A percentile compares a stretch with the other conserved stretches of the same genome.
Evolutionary conservation across 2,329 filamentous ascomycete genomes (phyloP).

Genomic region (Calonectria leucothoes): DNA sequence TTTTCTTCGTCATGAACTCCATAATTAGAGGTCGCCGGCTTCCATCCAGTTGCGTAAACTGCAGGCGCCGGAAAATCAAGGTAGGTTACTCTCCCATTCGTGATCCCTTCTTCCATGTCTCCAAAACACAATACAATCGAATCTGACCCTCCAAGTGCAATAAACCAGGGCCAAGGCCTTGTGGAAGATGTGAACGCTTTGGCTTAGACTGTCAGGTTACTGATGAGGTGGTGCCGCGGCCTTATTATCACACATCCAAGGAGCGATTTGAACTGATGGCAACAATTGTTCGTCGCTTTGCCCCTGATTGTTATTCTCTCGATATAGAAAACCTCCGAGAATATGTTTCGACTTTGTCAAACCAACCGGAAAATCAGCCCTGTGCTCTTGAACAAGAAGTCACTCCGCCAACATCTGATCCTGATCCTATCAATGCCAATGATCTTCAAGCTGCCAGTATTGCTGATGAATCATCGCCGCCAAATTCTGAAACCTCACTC

Average conservation of each 20-base stretch:
- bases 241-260: not conserved
- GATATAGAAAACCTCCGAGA: not conserved
- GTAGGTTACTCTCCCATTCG: not conserved
- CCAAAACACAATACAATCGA: too few relatives aligned
- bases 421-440: not conserved
- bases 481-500: not conserved
- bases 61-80: not conserved
- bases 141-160: not conserved
- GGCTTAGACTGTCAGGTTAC: not conserved
- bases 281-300: not conserved
- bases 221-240: not conserved
- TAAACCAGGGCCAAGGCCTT: not conserved
- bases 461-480: not conserved
- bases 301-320: not conserved
- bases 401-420: not conserved
- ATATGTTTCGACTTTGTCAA: not conserved
- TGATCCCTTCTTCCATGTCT: not conserved
- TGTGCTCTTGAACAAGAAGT: not conserved
- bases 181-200: not conserved
- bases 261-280: not conserved
- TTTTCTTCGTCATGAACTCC: not conserved
- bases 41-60: not conserved
- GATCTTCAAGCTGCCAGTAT: not conserved
- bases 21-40: not conserved
- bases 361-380: not conserved